phyloP scores from a whole-genome alignment of 352 stramenopile species.

The Poterioochromonas sp. region DNA sequence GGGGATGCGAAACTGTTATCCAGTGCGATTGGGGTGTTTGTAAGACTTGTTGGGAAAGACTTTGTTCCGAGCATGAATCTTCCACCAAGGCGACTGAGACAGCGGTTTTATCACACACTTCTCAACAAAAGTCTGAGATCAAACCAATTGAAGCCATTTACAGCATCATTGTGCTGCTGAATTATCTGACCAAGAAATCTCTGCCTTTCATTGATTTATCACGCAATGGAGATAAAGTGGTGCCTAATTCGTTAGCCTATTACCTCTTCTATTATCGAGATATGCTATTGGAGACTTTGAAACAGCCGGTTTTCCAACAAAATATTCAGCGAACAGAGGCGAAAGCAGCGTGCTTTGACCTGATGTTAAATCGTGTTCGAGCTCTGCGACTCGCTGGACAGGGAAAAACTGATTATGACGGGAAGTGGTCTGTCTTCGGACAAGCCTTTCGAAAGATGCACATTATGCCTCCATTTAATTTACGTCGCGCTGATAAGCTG shows the following conservation, averaged over 20 bases:
- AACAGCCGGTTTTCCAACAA: background rate
- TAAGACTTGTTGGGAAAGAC: constrained; percentile 18
- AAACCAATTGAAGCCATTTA: background rate
- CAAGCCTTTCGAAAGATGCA: constrained; percentile 70
- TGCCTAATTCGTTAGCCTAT: background rate
- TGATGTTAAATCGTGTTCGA: background rate
- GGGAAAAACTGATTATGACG: constrained; percentile 43
- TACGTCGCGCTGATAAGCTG: constrained; percentile 56
- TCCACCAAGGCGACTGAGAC: too few relatives aligned
- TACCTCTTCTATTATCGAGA: background rate
- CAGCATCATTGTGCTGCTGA: background rate
- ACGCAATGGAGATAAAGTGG: background rate
- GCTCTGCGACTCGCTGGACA: background rate
- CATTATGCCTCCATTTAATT: constrained; percentile 53
- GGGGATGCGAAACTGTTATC: background rate
- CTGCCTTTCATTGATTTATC: background rate
- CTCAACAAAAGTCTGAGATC: too few relatives aligned
- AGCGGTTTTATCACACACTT: too few relatives aligned
- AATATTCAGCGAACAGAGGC: background rate
- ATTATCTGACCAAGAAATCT: background rate
- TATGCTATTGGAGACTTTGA: background rate
- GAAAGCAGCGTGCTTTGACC: background rate
- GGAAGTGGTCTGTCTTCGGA: constrained; percentile 60
- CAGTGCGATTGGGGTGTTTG: constrained; percentile 19
- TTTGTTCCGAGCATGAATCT: too few relatives aligned